Percentiles rank a stretch among this genome's conserved stretches.
Evolutionary conservation across 2,329 filamentous ascomycete genomes (phyloP).

Genomic region (Pyricularia pennisetigena): DNA sequence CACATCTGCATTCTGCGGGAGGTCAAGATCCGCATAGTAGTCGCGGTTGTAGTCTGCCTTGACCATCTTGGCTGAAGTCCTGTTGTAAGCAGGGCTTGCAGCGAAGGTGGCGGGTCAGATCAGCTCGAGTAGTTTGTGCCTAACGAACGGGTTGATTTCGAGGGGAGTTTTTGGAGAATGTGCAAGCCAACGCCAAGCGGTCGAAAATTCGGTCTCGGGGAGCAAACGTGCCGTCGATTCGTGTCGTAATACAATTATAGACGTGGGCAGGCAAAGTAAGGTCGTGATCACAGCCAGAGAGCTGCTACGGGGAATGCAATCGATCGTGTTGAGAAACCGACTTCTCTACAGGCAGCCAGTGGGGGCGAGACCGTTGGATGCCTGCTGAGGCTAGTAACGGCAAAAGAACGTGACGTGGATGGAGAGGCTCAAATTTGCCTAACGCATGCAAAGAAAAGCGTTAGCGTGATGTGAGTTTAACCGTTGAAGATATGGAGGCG

Average conservation of each 20-base stretch:
- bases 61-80: constrained; percentile 42
- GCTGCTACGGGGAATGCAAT: background rate
- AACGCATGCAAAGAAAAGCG: background rate
- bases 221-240: background rate
- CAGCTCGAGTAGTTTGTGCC: background rate
- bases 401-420: background rate
- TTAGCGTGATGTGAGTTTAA: background rate
- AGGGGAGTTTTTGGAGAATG: background rate
- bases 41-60: constrained; percentile 57
- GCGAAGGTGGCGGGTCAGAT: background rate
- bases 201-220: background rate
- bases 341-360: background rate
- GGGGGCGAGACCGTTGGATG: background rate
- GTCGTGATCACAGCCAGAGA: background rate
- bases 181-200: background rate
- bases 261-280: background rate
- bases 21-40: constrained; percentile 78
- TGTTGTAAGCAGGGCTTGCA: background rate
- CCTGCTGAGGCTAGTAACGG: background rate
- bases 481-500: background rate
- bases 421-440: background rate
- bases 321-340: background rate
- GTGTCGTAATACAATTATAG: background rate
- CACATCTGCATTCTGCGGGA: constrained; percentile 55
- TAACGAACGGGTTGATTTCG: background rate